Conservation (phyloP, 1,139 yeast species). For the Candida sanyaensis region DNA sequence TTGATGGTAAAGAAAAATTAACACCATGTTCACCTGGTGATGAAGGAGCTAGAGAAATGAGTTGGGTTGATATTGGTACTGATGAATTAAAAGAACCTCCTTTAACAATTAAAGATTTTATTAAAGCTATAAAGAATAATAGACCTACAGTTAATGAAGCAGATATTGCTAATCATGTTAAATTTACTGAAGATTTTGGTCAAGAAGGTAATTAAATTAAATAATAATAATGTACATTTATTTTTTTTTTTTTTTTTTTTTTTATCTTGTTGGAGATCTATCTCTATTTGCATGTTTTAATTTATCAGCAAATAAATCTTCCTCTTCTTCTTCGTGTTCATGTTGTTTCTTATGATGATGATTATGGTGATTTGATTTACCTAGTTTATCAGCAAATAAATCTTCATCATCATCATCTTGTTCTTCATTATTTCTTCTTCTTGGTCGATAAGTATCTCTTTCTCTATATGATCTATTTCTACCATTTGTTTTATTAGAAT, state of each 20-base stretch:
- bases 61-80: conserved; percentile 89
- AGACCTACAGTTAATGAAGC: conserved; percentile 91
- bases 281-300: conserved; percentile 18
- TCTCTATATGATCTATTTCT: conserved; percentile 12
- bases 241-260: background rate
- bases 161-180: conserved; percentile 80
- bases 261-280: conserved; percentile 18
- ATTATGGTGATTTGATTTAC: background rate
- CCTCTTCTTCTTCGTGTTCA: conserved; percentile 26
- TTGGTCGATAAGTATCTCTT: conserved; percentile 5
- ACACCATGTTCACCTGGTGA: conserved; percentile 99
- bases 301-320: conserved; percentile 17
- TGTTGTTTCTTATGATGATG: background rate
- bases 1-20: conserved; percentile 45
- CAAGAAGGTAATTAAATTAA: conserved; percentile 90
- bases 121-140: conserved; percentile 87
- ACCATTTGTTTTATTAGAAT: conserved; percentile 1
- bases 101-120: conserved; percentile 85
- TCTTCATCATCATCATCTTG: conserved; percentile 24
- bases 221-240: background rate
- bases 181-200: conserved; percentile 93
- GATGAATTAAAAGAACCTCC: conserved; percentile 91
- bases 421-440: conserved; percentile 11
- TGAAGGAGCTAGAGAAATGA: conserved; percentile 79
- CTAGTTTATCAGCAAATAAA: conserved; percentile 16